A percentile compares a stretch with the other conserved stretches of the same genome.
phyloP scores from a whole-genome alignment of 2,329 filamentous ascomycete genomes.

The Fusarium zealandicum region DNA sequence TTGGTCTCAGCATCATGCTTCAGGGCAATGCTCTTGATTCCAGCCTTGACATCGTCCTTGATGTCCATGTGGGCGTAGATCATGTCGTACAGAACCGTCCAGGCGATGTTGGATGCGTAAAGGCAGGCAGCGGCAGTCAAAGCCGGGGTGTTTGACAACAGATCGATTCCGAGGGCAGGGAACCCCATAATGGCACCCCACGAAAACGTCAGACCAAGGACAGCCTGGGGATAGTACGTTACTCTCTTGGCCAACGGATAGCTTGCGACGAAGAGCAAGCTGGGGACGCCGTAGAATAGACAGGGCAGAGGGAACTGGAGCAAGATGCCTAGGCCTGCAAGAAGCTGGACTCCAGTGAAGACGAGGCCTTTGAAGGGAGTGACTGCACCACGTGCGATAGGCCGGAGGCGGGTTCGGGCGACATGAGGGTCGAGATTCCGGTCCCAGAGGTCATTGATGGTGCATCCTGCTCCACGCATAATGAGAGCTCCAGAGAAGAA shows the following conservation, averaged over 20 bases:
- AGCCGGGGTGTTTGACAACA: constrained; percentile 70
- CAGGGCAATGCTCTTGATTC: constrained; percentile 87
- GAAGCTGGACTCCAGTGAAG: constrained; percentile 77
- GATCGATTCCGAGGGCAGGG: constrained; percentile 78
- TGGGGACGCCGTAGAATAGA: constrained; percentile 80
- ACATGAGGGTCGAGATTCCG: constrained; percentile 86
- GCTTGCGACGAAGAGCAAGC: constrained; percentile 72
- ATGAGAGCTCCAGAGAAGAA: constrained; percentile 81
- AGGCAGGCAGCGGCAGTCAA: constrained; percentile 71
- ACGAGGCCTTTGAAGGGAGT: constrained; percentile 74
- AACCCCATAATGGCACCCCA: constrained; percentile 92
- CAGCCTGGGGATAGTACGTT: constrained; percentile 85
- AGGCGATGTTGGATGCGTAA: constrained; percentile 81
- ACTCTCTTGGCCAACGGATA: constrained; percentile 88
- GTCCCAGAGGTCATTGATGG: constrained; percentile 92
- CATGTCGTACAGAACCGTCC: constrained; percentile 91
- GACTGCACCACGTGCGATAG: constrained; percentile 81
- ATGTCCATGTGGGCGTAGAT: constrained; percentile 94
- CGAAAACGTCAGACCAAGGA: constrained; percentile 84
- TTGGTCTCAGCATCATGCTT: constrained; percentile 82
- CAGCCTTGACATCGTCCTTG: constrained; percentile 82
- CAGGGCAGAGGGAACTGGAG: constrained; percentile 78
- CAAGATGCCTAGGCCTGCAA: constrained; percentile 75
- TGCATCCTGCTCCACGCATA: constrained; percentile 88
- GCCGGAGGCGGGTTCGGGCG: constrained; percentile 75